These are phyloP conservation scores for Knufia petricola DNA, from an alignment of 2,329 filamentous ascomycete species.

Conservation along the genomic window DNA sequence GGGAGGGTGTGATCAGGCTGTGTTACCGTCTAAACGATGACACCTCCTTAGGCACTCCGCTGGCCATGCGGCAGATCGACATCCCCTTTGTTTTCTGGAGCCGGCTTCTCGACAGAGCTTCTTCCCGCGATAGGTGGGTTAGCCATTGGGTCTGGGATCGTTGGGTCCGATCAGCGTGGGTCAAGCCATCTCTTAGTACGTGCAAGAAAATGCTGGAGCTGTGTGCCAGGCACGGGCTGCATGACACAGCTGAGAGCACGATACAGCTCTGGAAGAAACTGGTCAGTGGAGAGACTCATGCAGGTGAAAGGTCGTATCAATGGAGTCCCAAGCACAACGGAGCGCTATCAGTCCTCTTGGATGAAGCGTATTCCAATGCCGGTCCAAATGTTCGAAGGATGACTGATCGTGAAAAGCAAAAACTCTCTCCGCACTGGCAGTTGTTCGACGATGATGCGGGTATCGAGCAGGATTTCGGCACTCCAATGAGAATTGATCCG, in stretches of 20 bases:
- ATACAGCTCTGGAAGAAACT: too few relatives aligned
- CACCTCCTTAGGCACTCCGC: not conserved
- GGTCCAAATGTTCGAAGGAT: not conserved
- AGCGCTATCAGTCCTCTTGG: not conserved
- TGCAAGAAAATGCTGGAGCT: conserved; percentile 1
- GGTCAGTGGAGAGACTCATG: too few relatives aligned
- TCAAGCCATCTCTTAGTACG: not conserved
- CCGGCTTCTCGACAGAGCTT: conserved; percentile 5
- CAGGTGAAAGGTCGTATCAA: too few relatives aligned
- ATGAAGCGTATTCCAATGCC: not conserved
- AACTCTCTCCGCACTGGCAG: not conserved
- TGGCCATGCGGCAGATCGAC: conserved; percentile 8
- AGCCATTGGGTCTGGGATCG: conserved; percentile 4
- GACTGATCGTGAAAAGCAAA: not conserved
- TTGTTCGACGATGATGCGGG: not conserved
- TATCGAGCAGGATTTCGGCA: not conserved
- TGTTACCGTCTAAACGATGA: conserved; percentile 6
- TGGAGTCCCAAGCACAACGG: not conserved
- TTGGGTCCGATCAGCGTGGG: not conserved
- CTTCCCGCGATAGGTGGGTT: conserved; percentile 1
- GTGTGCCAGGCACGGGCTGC: not conserved
- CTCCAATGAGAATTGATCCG: not conserved
- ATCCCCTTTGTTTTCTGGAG: conserved; percentile 4
- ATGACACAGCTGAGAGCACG: not conserved
- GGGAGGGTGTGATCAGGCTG: conserved; percentile 5